Evolutionary conservation across 1,284 basidiomycete genomes (phyloP).

Genomic region (Cutaneotrichosporon sp.): DNA sequence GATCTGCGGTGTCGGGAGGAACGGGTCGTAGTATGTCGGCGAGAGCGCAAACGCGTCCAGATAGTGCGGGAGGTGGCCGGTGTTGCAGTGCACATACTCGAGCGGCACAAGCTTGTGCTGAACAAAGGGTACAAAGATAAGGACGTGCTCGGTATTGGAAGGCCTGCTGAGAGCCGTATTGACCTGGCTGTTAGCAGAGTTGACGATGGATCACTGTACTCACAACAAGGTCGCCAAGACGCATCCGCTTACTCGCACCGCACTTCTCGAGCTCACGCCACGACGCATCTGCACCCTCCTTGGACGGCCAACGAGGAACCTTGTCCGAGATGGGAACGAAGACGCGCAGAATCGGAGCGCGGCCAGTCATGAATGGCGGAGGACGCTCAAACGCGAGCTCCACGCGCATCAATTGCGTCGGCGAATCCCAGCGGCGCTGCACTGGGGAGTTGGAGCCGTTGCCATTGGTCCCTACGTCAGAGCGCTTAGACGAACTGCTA

Average conservation of each 20-base stretch:
- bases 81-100: slow-evolving; percentile 40
- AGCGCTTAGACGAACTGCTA: slow-evolving; percentile 31
- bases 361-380: slow-evolving; percentile 45
- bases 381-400: slow-evolving; percentile 52
- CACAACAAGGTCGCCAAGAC: slow-evolving; percentile 50
- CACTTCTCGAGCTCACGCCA: slow-evolving; percentile 51
- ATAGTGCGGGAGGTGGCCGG: slow-evolving; percentile 48
- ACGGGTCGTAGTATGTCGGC: slow-evolving; percentile 53
- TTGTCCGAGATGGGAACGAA: slow-evolving; percentile 48
- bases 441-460: slow-evolving; percentile 26
- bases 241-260: slow-evolving; percentile 47
- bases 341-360: slow-evolving; percentile 50
- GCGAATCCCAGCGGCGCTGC: slow-evolving; percentile 24
- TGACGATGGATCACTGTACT: slow-evolving; percentile 16
- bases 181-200: slow-evolving; percentile 25
- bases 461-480: slow-evolving; percentile 24
- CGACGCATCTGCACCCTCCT: slow-evolving; percentile 44
- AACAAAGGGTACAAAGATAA: slow-evolving; percentile 45
- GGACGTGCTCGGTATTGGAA: slow-evolving; percentile 42
- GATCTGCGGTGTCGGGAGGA: slow-evolving; percentile 49
- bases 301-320: slow-evolving; percentile 49
- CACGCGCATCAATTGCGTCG: slow-evolving; percentile 20
- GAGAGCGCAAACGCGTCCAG: slow-evolving; percentile 50
- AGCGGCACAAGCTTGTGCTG: slow-evolving; percentile 49
- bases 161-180: slow-evolving; percentile 48